Base-by-base conservation (phyloP, 768 basidiomycete species). In the Tricholoma terreum region DNA sequence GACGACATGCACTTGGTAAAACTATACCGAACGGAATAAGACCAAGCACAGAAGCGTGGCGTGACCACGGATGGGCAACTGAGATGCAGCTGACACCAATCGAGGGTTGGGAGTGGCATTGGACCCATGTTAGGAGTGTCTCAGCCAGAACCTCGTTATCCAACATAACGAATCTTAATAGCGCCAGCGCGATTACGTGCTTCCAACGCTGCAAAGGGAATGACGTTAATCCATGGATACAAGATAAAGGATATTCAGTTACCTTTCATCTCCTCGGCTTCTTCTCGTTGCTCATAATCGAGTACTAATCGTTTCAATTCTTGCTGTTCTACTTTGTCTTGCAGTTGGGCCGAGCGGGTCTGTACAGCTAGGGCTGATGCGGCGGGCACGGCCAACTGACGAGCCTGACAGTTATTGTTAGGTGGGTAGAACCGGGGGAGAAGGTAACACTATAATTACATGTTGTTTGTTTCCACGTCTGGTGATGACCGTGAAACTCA, bases 311-410 rank as follows among this genome's bases (percentile, higher is more conserved):
- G 85, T 76, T 99, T 99, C 63, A 99, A 76, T 59, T 98, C 92
- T 71, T 98, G 94, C 64, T 98, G 96, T 68, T 99, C 97, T 6
- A 92, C 93, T 73, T 89, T 92, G 72, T 95, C 94, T 69, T 94
- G 94, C 60, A 92, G 76, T 67, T 98, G 97, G 42, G 97, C 92
- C 2, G 90, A 84, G 30, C 89, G 85, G 1, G 94, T 95, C 65
- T 97, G 93, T 50, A 94, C 80, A 0, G 96, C 97, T 30, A 99
- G 79, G 2, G 93, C 79, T 7, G 96, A 93, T 62, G 84, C 87
- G 7, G 91, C 77, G 9, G 97, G 97, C 42, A 99, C 86, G 48
- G 92, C 87, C 45, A 99, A 80, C 66, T 92, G 85, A n/a, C 92
- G 90, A 19, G 82, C 80, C 94, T 97, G 58, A 35, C n/a, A n/a